A percentile compares a stretch with the other conserved stretches of the same genome.
phyloP scores from a whole-genome alignment of 2,329 filamentous ascomycete species.

The Drechslerella dactyloides region DNA sequence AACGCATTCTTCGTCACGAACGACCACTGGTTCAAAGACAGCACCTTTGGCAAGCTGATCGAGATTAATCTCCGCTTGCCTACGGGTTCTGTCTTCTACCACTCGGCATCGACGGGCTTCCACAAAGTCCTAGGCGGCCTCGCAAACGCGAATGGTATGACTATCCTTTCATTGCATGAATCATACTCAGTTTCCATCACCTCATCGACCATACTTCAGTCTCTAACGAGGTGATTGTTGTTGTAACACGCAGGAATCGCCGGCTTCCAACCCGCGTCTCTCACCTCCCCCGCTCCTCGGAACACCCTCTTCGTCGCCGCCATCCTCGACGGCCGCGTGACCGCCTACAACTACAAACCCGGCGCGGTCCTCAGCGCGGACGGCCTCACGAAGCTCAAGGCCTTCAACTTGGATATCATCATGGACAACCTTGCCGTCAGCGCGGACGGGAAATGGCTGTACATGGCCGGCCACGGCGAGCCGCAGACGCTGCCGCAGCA shows the following conservation, averaged over 20 bases:
- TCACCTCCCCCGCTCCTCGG: neutral
- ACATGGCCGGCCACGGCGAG: constrained; percentile 38
- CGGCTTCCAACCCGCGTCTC: constrained; percentile 15
- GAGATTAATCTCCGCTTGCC: constrained; percentile 31
- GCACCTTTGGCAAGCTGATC: constrained; percentile 17
- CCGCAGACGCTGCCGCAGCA: constrained; percentile 25
- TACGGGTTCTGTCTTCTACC: constrained; percentile 29
- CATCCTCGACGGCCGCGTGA: constrained; percentile 27
- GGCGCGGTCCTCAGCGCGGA: constrained; percentile 6
- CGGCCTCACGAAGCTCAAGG: constrained; percentile 22
- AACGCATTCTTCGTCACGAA: constrained; percentile 41
- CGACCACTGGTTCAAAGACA: constrained; percentile 32
- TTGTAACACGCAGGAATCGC: constrained; percentile 17
- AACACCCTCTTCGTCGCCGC: constrained; percentile 28
- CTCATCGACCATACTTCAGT: neutral
- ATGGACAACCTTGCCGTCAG: constrained; percentile 43
- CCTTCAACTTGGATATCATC: constrained; percentile 29
- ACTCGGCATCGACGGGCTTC: constrained; percentile 29
- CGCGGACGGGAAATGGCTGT: constrained; percentile 33
- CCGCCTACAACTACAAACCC: constrained; percentile 26
- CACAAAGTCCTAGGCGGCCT: constrained; percentile 4
- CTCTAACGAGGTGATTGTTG: neutral
- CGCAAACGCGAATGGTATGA: constrained; percentile 34
- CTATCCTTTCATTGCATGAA: neutral
- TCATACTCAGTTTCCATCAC: neutral